Percentiles rank a stretch among this genome's conserved stretches.
Conservation (phyloP, 208 protist species). For the Trypanosoma congolense region DNA sequence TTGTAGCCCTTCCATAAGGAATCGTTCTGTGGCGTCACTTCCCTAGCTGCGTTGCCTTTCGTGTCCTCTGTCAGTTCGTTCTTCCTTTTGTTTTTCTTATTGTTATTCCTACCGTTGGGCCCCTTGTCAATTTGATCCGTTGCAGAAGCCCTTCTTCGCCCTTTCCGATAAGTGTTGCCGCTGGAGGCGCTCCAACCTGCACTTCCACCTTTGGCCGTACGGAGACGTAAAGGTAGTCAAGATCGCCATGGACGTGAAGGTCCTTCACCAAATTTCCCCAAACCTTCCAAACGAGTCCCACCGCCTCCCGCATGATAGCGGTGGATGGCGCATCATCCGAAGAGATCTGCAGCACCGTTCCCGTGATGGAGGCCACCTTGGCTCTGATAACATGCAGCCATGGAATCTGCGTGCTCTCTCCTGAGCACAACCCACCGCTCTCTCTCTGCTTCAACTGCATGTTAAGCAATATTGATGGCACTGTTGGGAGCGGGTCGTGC, state of each 20-base stretch:
- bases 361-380: conserved; percentile 43
- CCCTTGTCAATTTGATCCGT: conserved; percentile 20
- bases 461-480: conserved; percentile 57
- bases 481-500: conserved; percentile 65
- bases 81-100: too few species aligned
- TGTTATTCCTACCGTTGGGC: neutral
- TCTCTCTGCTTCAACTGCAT: conserved; percentile 18
- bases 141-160: too few species aligned
- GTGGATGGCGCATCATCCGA: conserved; percentile 16
- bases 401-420: conserved; percentile 40
- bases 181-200: conserved; percentile 44
- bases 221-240: conserved; percentile 74
- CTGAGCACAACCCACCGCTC: conserved; percentile 22
- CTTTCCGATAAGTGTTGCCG: too few species aligned
- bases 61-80: too few species aligned
- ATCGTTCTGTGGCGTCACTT: conserved; percentile 7
- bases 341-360: conserved; percentile 39
- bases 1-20: conserved; percentile 24
- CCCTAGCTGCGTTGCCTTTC: neutral
- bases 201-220: conserved; percentile 60
- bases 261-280: conserved; percentile 87
- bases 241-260: conserved; percentile 74
- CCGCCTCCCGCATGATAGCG: conserved; percentile 47
- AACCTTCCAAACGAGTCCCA: conserved; percentile 65
- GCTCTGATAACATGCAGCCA: conserved; percentile 45